Base-by-base conservation (phyloP, 768 basidiomycete species). In the Boletus eberwhitei region DNA sequence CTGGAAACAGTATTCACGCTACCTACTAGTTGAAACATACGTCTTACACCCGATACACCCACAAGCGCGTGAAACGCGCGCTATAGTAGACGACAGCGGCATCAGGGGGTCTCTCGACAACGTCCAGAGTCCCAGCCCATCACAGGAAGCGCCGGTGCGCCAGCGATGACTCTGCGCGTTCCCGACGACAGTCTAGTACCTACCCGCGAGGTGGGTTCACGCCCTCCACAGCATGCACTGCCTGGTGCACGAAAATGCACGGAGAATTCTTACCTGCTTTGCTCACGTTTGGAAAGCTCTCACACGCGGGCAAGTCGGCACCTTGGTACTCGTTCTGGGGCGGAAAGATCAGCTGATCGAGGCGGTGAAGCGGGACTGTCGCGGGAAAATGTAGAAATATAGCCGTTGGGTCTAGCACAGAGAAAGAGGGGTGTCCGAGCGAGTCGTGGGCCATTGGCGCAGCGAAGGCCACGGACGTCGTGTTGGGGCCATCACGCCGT, bases 211-310 rank as follows among this genome's bases (percentile, higher is more conserved):
- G 77, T 77, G 71, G 77, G 78, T 73, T 71, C 42, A 73, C 60
- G 0, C 91, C 92, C 55, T 90, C 85, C 4, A 76, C 76, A 4
- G 79, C 74, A 65, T 94, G 93, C 46, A 86, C 62, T 26, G 29
- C 8, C 29, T 9, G 8, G 8, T 9, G 29, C 29, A 29, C 34
- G 36, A 50, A 21, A 24, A 41, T n/a, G 36, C 6, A 16, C 2
- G 21, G 26, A 35, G 2, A 8, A 13, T 1, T 9, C 29, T 29
- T 29, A 29, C 35, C 24, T 24, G 12, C 6, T 12, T 8, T 22
- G 22, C 3, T 24, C 35, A 11, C 9, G 17, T 41, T 31, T 52
- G 47, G 42, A 19, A 36, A 7, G 49, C 39, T 9, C 29, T 29
- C 29, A 9, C 29, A 29, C 29, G 9, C 8, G 29, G 29, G 52